These are phyloP conservation scores for Edaphochlamys debaryana DNA, from an alignment of 139 green algal species.

Conservation along the genomic window DNA sequence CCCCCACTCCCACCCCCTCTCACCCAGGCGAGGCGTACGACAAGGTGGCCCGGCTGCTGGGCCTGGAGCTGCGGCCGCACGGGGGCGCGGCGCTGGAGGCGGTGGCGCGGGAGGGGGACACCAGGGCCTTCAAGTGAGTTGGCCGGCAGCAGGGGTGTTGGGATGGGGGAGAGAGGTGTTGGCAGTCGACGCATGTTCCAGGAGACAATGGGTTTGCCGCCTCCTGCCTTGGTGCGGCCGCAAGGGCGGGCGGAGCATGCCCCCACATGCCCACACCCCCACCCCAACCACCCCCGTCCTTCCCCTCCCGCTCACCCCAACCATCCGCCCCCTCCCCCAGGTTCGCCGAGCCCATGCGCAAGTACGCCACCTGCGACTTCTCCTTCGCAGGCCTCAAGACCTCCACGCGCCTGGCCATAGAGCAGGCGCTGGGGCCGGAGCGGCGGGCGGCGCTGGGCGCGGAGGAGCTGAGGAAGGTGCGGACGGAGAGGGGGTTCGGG, in stretches of 20 bases:
- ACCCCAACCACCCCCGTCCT: too few relatives aligned
- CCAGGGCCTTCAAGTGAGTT: slow-evolving; percentile 49
- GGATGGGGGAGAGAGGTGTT: too few relatives aligned
- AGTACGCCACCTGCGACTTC: slow-evolving; percentile 90
- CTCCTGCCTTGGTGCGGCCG: too few relatives aligned
- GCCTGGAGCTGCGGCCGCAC: slow-evolving; percentile 80
- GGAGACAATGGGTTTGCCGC: too few relatives aligned
- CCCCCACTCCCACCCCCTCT: too few relatives aligned
- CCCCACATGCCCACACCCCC: too few relatives aligned
- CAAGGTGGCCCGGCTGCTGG: slow-evolving; percentile 95
- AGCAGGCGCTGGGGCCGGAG: slow-evolving; percentile 45
- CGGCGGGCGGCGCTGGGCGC: background rate
- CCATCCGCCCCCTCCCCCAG: slow-evolving; percentile 36
- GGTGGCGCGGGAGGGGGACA: slow-evolving; percentile 75
- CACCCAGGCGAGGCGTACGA: slow-evolving; percentile 92
- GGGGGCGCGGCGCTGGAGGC: slow-evolving; percentile 87
- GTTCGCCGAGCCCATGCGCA: slow-evolving; percentile 85
- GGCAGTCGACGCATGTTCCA: too few relatives aligned
- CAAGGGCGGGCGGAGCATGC: too few relatives aligned
- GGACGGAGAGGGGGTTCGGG: background rate
- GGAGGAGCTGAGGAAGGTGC: slow-evolving; percentile 27
- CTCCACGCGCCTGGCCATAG: slow-evolving; percentile 73
- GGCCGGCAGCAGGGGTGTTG: background rate
- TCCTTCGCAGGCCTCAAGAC: slow-evolving; percentile 98
- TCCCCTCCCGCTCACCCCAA: background rate